Conservation (phyloP, 1,139 yeast genomes). For the Schwanniomyces etchellsii region DNA sequence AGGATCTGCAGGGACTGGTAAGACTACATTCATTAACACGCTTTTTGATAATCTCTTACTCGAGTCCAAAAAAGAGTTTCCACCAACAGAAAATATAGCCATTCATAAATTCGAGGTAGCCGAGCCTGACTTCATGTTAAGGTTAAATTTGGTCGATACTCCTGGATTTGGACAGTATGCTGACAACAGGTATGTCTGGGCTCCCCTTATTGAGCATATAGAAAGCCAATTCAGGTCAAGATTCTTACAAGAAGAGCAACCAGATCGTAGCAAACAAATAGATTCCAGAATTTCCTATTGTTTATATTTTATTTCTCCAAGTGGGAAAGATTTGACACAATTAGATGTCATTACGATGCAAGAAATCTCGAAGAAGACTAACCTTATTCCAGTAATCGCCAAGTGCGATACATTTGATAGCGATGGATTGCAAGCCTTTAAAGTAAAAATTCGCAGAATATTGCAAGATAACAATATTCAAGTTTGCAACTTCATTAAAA, state of each 20-base stretch:
- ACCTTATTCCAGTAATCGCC: slow-evolving; percentile 70
- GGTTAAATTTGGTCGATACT: slow-evolving; percentile 39
- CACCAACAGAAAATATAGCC: slow-evolving; percentile 25
- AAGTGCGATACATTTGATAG: slow-evolving; percentile 65
- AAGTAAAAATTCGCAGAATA: slow-evolving; percentile 36
- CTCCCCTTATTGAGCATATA: slow-evolving; percentile 50
- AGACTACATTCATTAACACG: slow-evolving; percentile 71
- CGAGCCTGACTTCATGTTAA: slow-evolving; percentile 48
- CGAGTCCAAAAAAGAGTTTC: neutral
- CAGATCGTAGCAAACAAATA: slow-evolving; percentile 39
- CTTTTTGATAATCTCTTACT: slow-evolving; percentile 23
- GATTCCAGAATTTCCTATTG: slow-evolving; percentile 76
- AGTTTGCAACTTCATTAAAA: slow-evolving; percentile 51
- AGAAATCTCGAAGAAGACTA: slow-evolving; percentile 58
- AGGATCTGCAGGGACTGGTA: slow-evolving; percentile 77
- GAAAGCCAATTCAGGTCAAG: slow-evolving; percentile 56
- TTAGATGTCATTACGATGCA: slow-evolving; percentile 68
- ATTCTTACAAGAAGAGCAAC: slow-evolving; percentile 70
- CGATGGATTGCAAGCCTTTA: slow-evolving; percentile 36
- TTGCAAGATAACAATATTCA: slow-evolving; percentile 46
- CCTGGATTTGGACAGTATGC: slow-evolving; percentile 28
- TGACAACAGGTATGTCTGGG: slow-evolving; percentile 51
- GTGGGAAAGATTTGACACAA: slow-evolving; percentile 45
- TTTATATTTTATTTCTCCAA: slow-evolving; percentile 63
- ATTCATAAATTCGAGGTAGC: slow-evolving; percentile 37